Evolutionary conservation across 2,329 filamentous ascomycete genomes (phyloP).

Genomic region (Trichoderma atrobrunneum): DNA sequence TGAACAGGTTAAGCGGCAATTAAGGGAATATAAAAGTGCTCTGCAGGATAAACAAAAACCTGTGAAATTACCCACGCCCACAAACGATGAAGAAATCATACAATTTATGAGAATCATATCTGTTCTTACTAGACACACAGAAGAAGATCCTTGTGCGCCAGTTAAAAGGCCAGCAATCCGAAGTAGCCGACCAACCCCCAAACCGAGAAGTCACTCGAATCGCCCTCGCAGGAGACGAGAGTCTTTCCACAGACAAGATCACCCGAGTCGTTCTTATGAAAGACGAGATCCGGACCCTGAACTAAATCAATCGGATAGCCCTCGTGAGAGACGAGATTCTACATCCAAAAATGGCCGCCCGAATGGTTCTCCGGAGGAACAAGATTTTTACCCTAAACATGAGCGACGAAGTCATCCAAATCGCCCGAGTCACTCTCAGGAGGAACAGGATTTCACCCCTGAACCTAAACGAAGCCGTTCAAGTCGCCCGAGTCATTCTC

Average conservation of each 20-base stretch:
- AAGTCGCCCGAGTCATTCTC: no score
- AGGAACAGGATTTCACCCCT: not conserved
- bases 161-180: no score
- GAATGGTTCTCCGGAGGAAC: not conserved
- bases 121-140: no score
- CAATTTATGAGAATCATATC: no score
- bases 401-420: no score
- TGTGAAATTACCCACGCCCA: no score
- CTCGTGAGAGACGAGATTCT: not conserved
- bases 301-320: not conserved
- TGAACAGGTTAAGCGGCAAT: no score
- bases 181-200: no score
- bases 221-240: not conserved
- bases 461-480: not conserved
- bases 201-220: not conserved
- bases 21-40: no score
- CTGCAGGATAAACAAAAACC: no score
- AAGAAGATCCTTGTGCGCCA: not conserved
- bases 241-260: not conserved
- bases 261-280: not conserved
- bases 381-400: no score
- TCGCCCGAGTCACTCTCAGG: not conserved
- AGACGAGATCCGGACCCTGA: not conserved
- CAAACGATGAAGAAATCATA: no score
- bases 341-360: not conserved